Evolutionary conservation across 108 stramenopile genomes (phyloP).

Genomic region (Cyclotella kingstonii): DNA sequence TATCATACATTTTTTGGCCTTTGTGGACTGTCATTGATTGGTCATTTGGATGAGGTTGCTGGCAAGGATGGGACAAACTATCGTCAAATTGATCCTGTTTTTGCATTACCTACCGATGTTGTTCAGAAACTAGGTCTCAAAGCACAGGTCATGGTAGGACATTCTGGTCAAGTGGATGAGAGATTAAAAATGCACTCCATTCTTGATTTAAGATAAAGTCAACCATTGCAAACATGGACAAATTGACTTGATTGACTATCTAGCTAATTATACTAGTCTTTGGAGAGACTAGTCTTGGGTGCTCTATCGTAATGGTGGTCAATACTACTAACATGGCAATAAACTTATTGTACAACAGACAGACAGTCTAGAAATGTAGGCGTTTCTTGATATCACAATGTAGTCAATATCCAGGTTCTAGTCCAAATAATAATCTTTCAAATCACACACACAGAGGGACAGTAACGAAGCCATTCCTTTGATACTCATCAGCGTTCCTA

Average conservation of each 20-base stretch:
- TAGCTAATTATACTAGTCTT: no score
- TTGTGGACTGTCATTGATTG: constrained; percentile 87
- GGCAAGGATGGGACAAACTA: constrained; percentile 26
- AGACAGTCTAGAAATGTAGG: no score
- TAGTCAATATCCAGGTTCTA: no score
- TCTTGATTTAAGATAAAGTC: background rate
- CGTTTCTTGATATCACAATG: no score
- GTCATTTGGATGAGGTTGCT: constrained; percentile 56
- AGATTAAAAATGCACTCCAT: constrained; percentile 33
- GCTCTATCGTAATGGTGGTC: no score
- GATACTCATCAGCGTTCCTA: background rate
- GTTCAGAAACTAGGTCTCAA: constrained; percentile 53
- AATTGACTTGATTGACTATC: background rate
- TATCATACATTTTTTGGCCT: constrained; percentile 99
- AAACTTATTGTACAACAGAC: no score
- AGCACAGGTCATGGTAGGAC: constrained; percentile 55
- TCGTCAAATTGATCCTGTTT: constrained; percentile 82
- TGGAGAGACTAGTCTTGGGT: no score
- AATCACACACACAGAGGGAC: no score
- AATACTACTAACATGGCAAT: no score
- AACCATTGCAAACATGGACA: no score
- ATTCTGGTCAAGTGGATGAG: constrained; percentile 38
- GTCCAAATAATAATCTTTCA: no score
- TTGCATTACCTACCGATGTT: constrained; percentile 82
- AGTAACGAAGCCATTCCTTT: no score